Evolutionary conservation across 805 yeast genomes (phyloP), one percentile per base, ranked within the genome.

Genomic region (Tetrapisispora phaffii): DNA sequence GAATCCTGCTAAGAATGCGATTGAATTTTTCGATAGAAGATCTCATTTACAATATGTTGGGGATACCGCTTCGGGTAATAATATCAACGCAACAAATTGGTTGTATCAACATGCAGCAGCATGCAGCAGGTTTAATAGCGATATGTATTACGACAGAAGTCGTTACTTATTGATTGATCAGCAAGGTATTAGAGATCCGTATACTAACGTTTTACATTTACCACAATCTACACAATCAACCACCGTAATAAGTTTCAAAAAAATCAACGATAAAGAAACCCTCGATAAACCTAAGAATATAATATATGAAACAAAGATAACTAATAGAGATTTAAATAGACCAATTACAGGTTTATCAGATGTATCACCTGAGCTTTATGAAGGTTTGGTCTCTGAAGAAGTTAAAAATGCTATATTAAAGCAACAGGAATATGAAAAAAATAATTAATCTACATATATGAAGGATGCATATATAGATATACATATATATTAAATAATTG

Each of bases 21-120:
- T 63, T 7, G 75, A 56, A 58, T 70, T 58, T 45, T 70, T 67
- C 44, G 65, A 65, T 36, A 68, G 66, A 43, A 56, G 59, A 44
- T 28, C 47, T 22, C n/a, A 49, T 34, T 22, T 41, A 37, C 26
- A 54, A 39, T 29, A 34, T 33, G 63, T 70, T 3, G 70, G 70
- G 46, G 43, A 51, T 21, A 42, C 45, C n/a, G 33, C 51, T n/a
- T 42, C 57, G 12, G 54, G 57, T 2, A 57, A 50, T 23, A 62
- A 55, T 36, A 56, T 77, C 39, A 73, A 76, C 29, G 86, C 86
- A 52, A 81, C 82, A 28, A 78, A 82, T 32, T 88, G 96, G 96
- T 75, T 88, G 66, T 77, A 75, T 53, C 89, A 85, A 55, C 88
- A 86, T 53, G 93, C 95, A 0, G 65, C 73, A n/a, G 82, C 90